Evolutionary conservation across 192 early-diverging fungal species (phyloP), one percentile per base, ranked within the genome.

Genomic region (Gonapodya prolifera): DNA sequence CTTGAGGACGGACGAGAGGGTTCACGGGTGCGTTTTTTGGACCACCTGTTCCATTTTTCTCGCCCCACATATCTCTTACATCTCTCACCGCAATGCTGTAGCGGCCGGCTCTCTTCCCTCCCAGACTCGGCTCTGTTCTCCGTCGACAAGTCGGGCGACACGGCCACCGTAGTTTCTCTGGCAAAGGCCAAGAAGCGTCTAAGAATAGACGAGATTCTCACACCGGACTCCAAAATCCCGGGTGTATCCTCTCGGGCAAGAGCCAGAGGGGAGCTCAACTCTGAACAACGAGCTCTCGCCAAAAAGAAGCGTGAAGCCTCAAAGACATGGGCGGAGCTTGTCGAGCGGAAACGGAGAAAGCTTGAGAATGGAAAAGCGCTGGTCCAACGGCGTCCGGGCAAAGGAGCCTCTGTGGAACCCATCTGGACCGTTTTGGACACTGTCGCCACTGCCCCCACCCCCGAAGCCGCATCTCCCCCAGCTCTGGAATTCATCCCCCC

Each of bases 141-240:
- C 23, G 8, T 61, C 23, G 45, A 61, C 45, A 61, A 61, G 23
- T 61, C 45, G 8, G 45, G 45, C 23, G 45, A 61, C 23, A 23
- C 45, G 8, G 8, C 23, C 8, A 23, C 23, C 23, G 45, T 61
- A 8, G 23, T 16, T 8, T 61, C 45, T 61, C 45, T 61, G 8
- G 45, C 45, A 8, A 61, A 61, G 23, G 23, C 45, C 8, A 8
- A 23, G 45, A 8, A 23, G 45, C 16, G 31, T 13, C 71, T 96
- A 30, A 85, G 84, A 32, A 88, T 96, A 76, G 95, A 98, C 76
- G 87, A 96, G 79, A 95, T 98, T 81, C 83, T 98, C 30, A 86
- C 84, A 17, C 84, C 87, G 34, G 86, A 90, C 35, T 93, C 93
- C 33, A 89, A 85, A 33, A 84, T 97, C 29, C 83, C 86, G 0